These are phyloP conservation scores for Auxenochlorella protothecoides DNA, from an alignment of 139 green algal species.

Conservation along the genomic window DNA sequence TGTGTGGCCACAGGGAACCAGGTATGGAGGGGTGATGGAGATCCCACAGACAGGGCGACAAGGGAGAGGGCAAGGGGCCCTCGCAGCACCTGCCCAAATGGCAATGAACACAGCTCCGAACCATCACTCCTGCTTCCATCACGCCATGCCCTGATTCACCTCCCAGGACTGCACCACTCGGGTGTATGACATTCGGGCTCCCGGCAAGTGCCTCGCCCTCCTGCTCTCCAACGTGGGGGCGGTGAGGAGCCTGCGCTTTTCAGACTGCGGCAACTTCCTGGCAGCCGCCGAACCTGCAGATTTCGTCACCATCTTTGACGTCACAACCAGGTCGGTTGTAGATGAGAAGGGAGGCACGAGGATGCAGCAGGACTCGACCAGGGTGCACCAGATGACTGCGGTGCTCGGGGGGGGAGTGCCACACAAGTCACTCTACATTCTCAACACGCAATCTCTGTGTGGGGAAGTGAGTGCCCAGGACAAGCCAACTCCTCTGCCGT, in stretches of 20 bases:
- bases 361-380: too few relatives aligned
- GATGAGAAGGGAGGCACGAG: too few relatives aligned
- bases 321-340: background rate
- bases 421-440: too few relatives aligned
- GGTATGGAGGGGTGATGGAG: background rate
- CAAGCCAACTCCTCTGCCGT: too few relatives aligned
- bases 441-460: too few relatives aligned
- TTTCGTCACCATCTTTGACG: constrained; percentile 87
- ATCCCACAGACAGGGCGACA: too few relatives aligned
- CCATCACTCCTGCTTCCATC: background rate
- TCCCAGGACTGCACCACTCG: background rate
- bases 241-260: constrained; percentile 57
- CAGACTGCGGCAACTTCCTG: constrained; percentile 59
- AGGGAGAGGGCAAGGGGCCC: too few relatives aligned
- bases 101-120: background rate
- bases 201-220: background rate
- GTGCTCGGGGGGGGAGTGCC: too few relatives aligned
- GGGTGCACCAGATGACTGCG: too few relatives aligned
- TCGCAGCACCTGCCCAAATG: too few relatives aligned
- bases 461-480: too few relatives aligned
- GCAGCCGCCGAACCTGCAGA: constrained; percentile 80
- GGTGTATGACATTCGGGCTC: too few relatives aligned
- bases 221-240: background rate
- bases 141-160: background rate
- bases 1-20: constrained; percentile 87